These are phyloP conservation scores for Cyanidium caldarium DNA, from an alignment of 23 red algal species.

Conservation along the genomic window DNA sequence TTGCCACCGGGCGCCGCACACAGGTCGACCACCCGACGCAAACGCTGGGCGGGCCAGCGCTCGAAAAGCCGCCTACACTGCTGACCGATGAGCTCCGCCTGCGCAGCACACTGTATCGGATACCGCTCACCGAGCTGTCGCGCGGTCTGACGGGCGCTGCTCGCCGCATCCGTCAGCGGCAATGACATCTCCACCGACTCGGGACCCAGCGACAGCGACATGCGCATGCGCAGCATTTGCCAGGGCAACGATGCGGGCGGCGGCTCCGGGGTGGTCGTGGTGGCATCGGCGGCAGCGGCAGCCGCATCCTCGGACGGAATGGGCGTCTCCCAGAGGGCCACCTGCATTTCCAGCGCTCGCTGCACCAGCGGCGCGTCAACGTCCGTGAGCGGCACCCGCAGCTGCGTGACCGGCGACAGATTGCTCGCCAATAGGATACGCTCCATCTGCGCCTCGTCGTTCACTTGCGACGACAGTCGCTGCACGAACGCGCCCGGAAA, in stretches of 20 bases:
- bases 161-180: too few species aligned
- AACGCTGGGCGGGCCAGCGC: neutral
- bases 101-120: neutral
- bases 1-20: neutral
- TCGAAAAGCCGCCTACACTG: neutral
- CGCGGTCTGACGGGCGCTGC: too few species aligned
- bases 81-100: neutral
- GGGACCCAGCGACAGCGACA: too few species aligned
- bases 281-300: too few species aligned
- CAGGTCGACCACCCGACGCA: neutral
- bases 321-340: too few species aligned
- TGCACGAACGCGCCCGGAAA: neutral
- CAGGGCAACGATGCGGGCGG: too few species aligned
- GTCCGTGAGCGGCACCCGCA: neutral
- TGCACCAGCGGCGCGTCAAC: neutral
- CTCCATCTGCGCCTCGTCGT: neutral
- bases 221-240: too few species aligned
- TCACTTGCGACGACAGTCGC: neutral
- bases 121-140: too few species aligned
- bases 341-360: neutral
- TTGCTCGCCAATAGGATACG: neutral
- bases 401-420: neutral
- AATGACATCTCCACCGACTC: too few species aligned
- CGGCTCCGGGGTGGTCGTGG: too few species aligned
- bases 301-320: too few species aligned